Conservation (phyloP, 495 filamentous ascomycete genomes). For the Talaromyces thailandensis region DNA sequence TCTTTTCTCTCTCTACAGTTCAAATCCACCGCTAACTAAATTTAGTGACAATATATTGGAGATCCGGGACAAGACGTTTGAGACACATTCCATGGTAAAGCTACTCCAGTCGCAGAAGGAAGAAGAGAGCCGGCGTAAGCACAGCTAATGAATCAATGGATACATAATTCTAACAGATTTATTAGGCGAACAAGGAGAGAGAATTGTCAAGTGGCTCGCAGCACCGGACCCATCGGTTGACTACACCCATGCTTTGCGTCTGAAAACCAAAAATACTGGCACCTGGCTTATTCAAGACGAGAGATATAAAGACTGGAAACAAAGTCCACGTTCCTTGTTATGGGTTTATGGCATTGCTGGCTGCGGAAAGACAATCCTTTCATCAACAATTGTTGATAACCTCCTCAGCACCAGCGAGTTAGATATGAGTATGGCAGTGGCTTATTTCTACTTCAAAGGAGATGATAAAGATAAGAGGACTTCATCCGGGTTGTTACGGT, state of each 20-base stretch:
- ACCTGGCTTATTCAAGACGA: conserved; percentile 19
- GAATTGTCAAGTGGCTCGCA: conserved; percentile 12
- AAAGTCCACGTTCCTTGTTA: conserved; percentile 9
- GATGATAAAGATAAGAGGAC: conserved; percentile 15
- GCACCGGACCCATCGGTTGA: conserved; percentile 13
- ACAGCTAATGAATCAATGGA: not conserved
- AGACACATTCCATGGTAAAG: not conserved
- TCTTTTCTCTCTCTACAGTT: not conserved
- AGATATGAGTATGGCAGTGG: conserved; percentile 5
- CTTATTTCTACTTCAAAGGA: conserved; percentile 30
- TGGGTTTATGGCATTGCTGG: conserved; percentile 31
- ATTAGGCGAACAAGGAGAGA: not conserved
- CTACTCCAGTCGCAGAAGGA: not conserved
- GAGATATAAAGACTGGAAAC: conserved; percentile 16
- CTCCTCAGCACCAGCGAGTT: not conserved
- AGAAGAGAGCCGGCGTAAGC: not conserved
- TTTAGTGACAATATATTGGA: not conserved
- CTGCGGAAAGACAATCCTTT: conserved; percentile 28
- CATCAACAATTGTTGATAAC: conserved; percentile 20
- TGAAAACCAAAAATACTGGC: conserved; percentile 16
- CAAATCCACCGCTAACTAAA: not conserved
- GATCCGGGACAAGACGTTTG: conserved; percentile 1
- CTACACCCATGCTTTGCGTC: conserved; percentile 10
- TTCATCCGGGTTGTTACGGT: conserved; percentile 12
- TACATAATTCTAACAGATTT: not conserved